These are phyloP conservation scores for Rubia yunnanensis DNA, from an alignment of 257 asterid species.

Conservation along the genomic window DNA sequence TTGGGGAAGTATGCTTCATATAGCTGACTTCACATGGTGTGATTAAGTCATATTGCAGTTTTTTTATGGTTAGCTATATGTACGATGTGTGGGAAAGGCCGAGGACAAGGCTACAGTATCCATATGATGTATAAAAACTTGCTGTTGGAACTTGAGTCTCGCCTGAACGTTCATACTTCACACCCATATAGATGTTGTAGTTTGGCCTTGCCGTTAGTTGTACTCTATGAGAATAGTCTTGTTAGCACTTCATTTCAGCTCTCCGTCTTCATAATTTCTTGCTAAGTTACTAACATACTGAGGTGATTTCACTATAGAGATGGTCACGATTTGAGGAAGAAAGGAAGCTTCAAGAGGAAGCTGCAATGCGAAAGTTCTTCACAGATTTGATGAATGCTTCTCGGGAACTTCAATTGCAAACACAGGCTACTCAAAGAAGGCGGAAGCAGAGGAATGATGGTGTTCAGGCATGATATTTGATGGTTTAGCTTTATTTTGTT, in stretches of 20 bases:
- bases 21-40: neutral
- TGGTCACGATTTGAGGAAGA: slow-evolving; percentile 87
- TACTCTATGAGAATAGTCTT: neutral
- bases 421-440: slow-evolving; percentile 85
- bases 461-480: slow-evolving; percentile 60
- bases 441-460: slow-evolving; percentile 93
- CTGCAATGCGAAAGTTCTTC: slow-evolving; percentile 77
- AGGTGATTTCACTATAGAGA: slow-evolving; percentile 47
- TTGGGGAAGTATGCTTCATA: neutral
- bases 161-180: neutral
- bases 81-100: neutral
- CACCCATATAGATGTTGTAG: neutral
- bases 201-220: neutral
- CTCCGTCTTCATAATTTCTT: slow-evolving; percentile 12
- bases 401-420: slow-evolving; percentile 88
- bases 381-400: slow-evolving; percentile 83
- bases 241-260: neutral
- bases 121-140: neutral
- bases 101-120: neutral
- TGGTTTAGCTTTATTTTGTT: slow-evolving; percentile 1
- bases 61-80: neutral
- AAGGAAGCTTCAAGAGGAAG: slow-evolving; percentile 74
- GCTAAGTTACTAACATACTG: slow-evolving; percentile 11
- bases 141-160: neutral
- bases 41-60: neutral